Conservation (phyloP, 331 rosid species). For the Spiraea crenata region DNA sequence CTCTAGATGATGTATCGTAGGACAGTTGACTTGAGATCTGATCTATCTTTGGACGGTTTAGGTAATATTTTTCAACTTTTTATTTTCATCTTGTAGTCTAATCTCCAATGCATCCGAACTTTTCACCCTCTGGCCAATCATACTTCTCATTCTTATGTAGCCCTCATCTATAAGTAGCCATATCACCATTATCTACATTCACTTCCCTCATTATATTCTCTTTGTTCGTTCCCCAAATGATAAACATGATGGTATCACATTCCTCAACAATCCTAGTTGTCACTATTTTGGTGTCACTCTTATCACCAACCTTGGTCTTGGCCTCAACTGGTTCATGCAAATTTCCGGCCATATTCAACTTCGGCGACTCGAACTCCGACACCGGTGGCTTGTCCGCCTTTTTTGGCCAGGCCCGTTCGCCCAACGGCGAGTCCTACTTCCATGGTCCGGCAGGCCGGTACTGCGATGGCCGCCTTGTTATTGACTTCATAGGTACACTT, state of each 20-base stretch:
- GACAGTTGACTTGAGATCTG: too few relatives aligned
- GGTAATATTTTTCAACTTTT: too few relatives aligned
- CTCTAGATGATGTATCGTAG: too few relatives aligned
- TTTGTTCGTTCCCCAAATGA: background rate
- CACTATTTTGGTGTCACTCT: constrained; percentile 18
- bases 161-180: background rate
- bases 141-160: background rate
- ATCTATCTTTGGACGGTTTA: too few relatives aligned
- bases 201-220: background rate
- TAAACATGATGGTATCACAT: constrained; percentile 19
- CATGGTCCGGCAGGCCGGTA: constrained; percentile 71
- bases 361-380: constrained; percentile 91
- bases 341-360: constrained; percentile 79
- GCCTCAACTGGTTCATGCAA: constrained; percentile 39
- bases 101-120: background rate
- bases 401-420: constrained; percentile 70
- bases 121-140: background rate
- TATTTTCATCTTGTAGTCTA: too few relatives aligned
- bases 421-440: constrained; percentile 67
- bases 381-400: constrained; percentile 90
- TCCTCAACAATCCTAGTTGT: background rate
- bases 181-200: too few relatives aligned
- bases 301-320: background rate
- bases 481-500: constrained; percentile 72
- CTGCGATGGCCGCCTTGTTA: constrained; percentile 78